Conservation (phyloP, 495 filamentous ascomycete species). For the Paragyromitra xinjiangensis region DNA sequence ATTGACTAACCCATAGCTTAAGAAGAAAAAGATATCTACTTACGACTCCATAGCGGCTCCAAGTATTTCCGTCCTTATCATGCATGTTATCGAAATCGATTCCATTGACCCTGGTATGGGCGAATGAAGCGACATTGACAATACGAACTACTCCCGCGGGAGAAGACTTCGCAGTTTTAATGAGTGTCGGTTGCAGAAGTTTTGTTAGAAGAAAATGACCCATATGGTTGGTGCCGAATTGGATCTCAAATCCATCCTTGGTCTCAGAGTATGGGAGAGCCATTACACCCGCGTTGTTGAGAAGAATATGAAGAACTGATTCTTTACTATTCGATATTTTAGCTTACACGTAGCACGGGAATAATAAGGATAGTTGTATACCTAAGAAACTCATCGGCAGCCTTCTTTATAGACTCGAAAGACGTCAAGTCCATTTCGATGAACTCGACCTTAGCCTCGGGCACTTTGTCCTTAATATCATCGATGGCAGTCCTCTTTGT, state of each 20-base stretch:
- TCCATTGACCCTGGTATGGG: slow-evolving; percentile 5
- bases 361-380: neutral
- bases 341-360: neutral
- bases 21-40: neutral
- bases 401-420: slow-evolving; percentile 34
- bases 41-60: slow-evolving; percentile 67
- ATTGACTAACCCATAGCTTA: neutral
- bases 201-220: slow-evolving; percentile 73
- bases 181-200: slow-evolving; percentile 68
- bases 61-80: slow-evolving; percentile 45
- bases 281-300: slow-evolving; percentile 79
- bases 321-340: slow-evolving; percentile 31
- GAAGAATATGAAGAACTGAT: slow-evolving; percentile 66
- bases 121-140: slow-evolving; percentile 42
- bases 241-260: slow-evolving; percentile 73
- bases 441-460: slow-evolving; percentile 35
- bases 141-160: slow-evolving; percentile 20
- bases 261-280: slow-evolving; percentile 62
- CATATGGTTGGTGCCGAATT: slow-evolving; percentile 77
- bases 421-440: slow-evolving; percentile 40
- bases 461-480: slow-evolving; percentile 29
- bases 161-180: slow-evolving; percentile 10
- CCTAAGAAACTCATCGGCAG: slow-evolving; percentile 28
- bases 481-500: slow-evolving; percentile 32
- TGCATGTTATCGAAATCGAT: slow-evolving; percentile 35